Conservation (phyloP, 352 stramenopile genomes). For the Pythium grandisporangium region DNA sequence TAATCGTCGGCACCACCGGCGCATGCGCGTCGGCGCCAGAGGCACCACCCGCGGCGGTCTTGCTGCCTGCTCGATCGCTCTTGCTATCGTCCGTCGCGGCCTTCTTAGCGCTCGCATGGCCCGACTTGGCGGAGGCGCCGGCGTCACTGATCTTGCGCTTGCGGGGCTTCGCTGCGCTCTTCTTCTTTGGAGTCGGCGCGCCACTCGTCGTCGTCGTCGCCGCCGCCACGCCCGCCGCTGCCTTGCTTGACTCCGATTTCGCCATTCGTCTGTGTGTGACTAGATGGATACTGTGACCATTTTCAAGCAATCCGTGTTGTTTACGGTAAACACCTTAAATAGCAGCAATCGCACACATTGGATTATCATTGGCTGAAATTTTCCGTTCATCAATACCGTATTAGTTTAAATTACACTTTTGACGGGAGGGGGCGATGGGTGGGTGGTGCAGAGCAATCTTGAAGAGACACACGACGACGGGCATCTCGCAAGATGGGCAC, state of each 20-base stretch:
- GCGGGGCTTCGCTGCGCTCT: slow-evolving; percentile 47
- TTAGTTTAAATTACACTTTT: too few relatives aligned
- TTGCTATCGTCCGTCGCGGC: slow-evolving; percentile 12
- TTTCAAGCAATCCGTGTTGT: neutral
- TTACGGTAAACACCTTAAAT: neutral
- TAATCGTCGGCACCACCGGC: slow-evolving; percentile 15
- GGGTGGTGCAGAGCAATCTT: too few relatives aligned
- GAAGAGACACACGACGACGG: slow-evolving; percentile 3
- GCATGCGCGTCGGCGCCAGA: slow-evolving; percentile 5
- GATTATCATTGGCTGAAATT: slow-evolving; percentile 1
- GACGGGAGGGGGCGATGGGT: too few relatives aligned
- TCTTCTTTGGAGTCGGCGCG: slow-evolving; percentile 44
- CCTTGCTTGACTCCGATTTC: slow-evolving; percentile 13
- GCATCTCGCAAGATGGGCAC: slow-evolving; percentile 28
- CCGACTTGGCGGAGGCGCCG: slow-evolving; percentile 17
- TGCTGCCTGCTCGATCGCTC: slow-evolving; percentile 4
- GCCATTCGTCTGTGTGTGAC: too few relatives aligned
- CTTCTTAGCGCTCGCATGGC: slow-evolving; percentile 28
- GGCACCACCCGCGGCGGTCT: neutral
- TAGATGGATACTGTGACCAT: too few relatives aligned
- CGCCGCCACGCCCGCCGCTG: neutral
- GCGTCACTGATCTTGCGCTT: slow-evolving; percentile 74
- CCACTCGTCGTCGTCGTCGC: slow-evolving; percentile 8
- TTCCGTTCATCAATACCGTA: too few relatives aligned
- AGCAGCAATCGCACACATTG: too few relatives aligned